A percentile compares a stretch with the other conserved stretches of the same genome.
Conservation (phyloP, 352 stramenopile genomes). For the Hyaloperonospora arabidopsidis region DNA sequence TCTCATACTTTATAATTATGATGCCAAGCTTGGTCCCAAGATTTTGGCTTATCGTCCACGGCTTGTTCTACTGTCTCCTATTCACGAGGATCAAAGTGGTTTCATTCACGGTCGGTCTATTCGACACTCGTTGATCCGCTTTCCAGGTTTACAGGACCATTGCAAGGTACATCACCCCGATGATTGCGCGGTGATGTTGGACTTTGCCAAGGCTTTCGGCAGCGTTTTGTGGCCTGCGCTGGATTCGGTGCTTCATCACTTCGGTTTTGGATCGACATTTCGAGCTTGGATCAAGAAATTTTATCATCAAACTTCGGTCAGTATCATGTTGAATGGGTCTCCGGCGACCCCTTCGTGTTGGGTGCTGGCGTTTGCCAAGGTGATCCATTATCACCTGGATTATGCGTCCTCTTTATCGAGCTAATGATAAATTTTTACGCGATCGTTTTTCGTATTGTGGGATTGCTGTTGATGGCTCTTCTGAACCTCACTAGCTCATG, state of each 20-base stretch:
- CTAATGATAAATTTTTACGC: neutral
- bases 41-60: neutral
- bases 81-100: conserved; percentile 13
- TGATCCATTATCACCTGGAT: conserved; percentile 12
- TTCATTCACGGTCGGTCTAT: conserved; percentile 8
- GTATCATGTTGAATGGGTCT: conserved; percentile 10
- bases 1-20: conserved; percentile 6
- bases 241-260: neutral
- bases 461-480: neutral
- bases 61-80: neutral
- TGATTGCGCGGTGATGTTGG: neutral
- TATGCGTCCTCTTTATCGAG: conserved; percentile 12
- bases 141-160: conserved; percentile 4
- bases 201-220: conserved; percentile 1
- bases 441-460: neutral
- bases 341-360: conserved; percentile 5
- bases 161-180: neutral
- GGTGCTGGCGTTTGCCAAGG: conserved; percentile 12
- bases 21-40: neutral
- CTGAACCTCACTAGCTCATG: neutral
- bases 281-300: conserved; percentile 10
- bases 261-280: conserved; percentile 6
- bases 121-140: conserved; percentile 7
- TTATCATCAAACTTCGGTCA: conserved; percentile 7
- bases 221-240: neutral